phyloP scores from a whole-genome alignment of 2,329 filamentous ascomycete genomes.

The Beauveria australis region DNA sequence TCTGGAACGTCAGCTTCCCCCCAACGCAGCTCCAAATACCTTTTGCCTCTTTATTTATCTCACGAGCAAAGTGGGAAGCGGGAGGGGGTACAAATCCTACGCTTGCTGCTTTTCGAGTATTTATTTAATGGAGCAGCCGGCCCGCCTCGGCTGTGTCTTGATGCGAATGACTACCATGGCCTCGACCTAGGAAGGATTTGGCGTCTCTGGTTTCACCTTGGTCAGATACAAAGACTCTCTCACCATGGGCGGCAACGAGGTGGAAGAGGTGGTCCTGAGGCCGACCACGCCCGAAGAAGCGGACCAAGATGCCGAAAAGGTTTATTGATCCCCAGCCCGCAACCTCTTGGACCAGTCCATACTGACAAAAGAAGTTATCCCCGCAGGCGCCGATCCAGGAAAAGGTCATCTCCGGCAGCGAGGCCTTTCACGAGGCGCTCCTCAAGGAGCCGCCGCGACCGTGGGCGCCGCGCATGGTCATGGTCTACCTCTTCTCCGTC shows the following conservation, averaged over 20 bases:
- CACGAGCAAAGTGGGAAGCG: neutral
- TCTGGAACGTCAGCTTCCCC: neutral
- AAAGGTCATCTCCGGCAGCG: constrained; percentile 41
- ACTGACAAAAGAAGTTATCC: neutral
- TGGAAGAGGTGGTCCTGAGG: neutral
- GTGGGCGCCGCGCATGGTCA: constrained; percentile 29
- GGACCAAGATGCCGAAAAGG: constrained; percentile 1
- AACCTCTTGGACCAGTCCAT: no score
- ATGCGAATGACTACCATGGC: neutral
- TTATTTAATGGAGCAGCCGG: constrained; percentile 5
- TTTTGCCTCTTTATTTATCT: neutral
- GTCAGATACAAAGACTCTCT: neutral
- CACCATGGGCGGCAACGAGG: neutral
- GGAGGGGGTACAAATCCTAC: neutral
- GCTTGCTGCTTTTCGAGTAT: neutral
- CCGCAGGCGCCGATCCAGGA: constrained; percentile 16
- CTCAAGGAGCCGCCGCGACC: constrained; percentile 41
- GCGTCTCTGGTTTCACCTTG: neutral
- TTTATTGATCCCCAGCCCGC: neutral
- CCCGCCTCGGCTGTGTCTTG: constrained; percentile 5
- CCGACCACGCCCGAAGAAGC: neutral
- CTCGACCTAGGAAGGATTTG: neutral
- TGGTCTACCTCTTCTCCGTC: constrained; percentile 37
- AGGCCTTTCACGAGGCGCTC: constrained; percentile 47
- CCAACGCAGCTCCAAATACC: no score